Evolutionary conservation across 305 asterid species (phyloP).

Genomic region (Andrographis paniculata): DNA sequence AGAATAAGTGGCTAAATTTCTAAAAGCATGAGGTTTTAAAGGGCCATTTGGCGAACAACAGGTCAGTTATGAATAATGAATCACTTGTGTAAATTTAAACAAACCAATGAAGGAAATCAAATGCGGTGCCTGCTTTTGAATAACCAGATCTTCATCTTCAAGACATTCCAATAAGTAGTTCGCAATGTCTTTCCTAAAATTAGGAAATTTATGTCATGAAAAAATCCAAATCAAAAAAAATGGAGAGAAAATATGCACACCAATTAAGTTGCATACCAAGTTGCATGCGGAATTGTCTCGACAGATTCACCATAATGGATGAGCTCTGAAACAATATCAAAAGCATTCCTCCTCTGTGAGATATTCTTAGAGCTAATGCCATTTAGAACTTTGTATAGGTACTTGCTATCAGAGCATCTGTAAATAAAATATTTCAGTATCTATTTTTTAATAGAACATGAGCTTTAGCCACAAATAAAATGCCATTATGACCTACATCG

Average conservation of each 20-base stretch:
- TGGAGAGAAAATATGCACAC: constrained; percentile 1
- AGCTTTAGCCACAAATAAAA: constrained; percentile 15
- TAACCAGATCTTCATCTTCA: constrained; percentile 52
- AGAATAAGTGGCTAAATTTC: constrained; percentile 10
- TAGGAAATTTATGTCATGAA: constrained; percentile 7
- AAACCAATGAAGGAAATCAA: constrained; percentile 67
- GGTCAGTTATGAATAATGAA: background rate
- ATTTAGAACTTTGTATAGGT: constrained; percentile 60
- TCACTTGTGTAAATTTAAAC: constrained; percentile 20
- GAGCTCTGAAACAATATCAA: constrained; percentile 62
- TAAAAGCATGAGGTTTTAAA: constrained; percentile 7
- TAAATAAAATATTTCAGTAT: background rate
- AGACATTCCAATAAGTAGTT: constrained; percentile 57
- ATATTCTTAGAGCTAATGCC: constrained; percentile 39
- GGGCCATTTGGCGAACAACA: constrained; percentile 6
- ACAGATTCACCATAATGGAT: constrained; percentile 46
- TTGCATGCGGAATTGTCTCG: constrained; percentile 38
- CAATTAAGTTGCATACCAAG: constrained; percentile 35
- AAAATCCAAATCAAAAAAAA: constrained; percentile 9
- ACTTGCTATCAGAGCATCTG: constrained; percentile 59
- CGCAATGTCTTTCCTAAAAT: constrained; percentile 71
- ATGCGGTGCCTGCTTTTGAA: constrained; percentile 47
- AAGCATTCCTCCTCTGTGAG: constrained; percentile 69
- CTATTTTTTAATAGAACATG: no score
- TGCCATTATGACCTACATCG: constrained; percentile 33